phyloP scores from a whole-genome alignment of 148 eudicot genomes.

The Rhododendron mucronatum region DNA sequence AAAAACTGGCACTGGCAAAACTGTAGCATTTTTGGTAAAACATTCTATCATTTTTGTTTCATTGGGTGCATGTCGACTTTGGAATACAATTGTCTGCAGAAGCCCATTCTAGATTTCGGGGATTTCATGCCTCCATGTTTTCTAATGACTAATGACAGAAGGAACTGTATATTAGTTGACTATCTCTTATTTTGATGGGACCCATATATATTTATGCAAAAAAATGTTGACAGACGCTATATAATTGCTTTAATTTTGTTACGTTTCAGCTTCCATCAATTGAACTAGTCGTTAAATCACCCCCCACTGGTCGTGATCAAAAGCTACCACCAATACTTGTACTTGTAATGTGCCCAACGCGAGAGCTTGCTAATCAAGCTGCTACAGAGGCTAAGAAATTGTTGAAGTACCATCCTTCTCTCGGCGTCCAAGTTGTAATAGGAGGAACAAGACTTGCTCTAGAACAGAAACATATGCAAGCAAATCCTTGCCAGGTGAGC shows the following conservation, averaged over 20 bases:
- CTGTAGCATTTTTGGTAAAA: slow-evolving; percentile 91
- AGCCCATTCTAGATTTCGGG: neutral
- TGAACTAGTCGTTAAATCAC: slow-evolving; percentile 68
- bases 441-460: slow-evolving; percentile 85
- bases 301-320: slow-evolving; percentile 56
- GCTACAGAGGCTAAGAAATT: slow-evolving; percentile 78
- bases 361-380: slow-evolving; percentile 98
- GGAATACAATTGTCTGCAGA: neutral
- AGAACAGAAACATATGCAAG: slow-evolving; percentile 85
- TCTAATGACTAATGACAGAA: neutral
- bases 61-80: neutral
- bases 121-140: neutral
- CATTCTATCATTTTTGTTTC: slow-evolving; percentile 4
- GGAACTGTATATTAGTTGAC: neutral
- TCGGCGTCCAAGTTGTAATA: slow-evolving; percentile 92
- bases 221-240: neutral
- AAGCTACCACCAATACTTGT: slow-evolving; percentile 79
- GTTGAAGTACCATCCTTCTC: slow-evolving; percentile 83
- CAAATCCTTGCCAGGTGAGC: slow-evolving; percentile 92
- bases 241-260: neutral
- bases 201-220: neutral
- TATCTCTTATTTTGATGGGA: neutral
- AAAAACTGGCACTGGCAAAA: slow-evolving; percentile 96
- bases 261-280: slow-evolving; percentile 87
- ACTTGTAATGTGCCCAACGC: slow-evolving; percentile 90